Conservation (phyloP, 177 flowering plant genomes). For the Telopea speciosissima region DNA sequence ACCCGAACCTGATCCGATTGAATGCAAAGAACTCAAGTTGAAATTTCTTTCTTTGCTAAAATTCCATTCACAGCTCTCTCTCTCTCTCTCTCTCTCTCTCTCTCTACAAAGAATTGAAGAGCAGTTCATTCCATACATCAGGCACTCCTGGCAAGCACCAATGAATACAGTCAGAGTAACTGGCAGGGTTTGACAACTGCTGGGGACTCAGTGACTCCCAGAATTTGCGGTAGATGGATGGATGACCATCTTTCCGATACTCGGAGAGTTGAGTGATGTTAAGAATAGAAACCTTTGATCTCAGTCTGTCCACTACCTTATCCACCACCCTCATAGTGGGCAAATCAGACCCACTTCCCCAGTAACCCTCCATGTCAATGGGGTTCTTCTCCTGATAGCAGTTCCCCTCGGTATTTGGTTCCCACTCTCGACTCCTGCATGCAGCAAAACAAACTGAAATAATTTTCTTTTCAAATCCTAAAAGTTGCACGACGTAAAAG, state of each 20-base stretch:
- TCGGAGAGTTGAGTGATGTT: conserved; percentile 90
- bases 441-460: background rate
- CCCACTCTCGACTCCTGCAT: conserved; percentile 80
- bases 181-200: conserved; percentile 56
- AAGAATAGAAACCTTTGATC: conserved; percentile 56
- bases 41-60: background rate
- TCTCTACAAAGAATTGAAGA: conserved; percentile 54
- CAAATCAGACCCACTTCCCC: conserved; percentile 91
- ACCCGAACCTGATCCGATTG: too few relatives aligned
- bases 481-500: background rate
- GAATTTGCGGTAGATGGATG: conserved; percentile 79
- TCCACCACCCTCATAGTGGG: conserved; percentile 73
- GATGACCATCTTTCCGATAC: conserved; percentile 87
- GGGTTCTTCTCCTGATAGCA: conserved; percentile 65
- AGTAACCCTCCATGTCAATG: conserved; percentile 45
- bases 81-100: background rate
- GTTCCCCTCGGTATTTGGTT: conserved; percentile 68
- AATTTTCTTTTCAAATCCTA: background rate
- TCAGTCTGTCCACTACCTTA: conserved; percentile 33
- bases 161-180: conserved; percentile 90
- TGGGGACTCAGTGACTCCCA: conserved; percentile 67
- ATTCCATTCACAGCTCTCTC: background rate
- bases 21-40: too few relatives aligned
- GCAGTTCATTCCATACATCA: conserved; percentile 85
- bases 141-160: conserved; percentile 98